Evolutionary conservation across 2,329 filamentous ascomycete genomes (phyloP), one percentile per base, ranked within the genome.

Genomic region (Fusarium papillatum): DNA sequence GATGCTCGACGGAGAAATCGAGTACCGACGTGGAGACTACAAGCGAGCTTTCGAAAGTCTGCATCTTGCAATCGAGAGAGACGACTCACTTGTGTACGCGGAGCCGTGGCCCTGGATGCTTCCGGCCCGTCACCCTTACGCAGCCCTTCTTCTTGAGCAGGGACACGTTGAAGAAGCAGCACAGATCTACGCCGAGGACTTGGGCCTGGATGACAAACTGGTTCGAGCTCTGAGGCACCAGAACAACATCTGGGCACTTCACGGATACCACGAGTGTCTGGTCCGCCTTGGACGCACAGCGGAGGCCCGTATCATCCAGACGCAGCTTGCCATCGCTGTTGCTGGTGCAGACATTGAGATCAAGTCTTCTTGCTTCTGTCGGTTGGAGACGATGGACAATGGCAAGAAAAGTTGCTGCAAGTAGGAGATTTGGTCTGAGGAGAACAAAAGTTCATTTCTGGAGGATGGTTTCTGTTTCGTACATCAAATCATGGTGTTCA

Each of bases 71-170:
- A 90, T 94, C 24, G 80, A 83, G 2, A 85, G 90, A 5, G 92
- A 94, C 72, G 92, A 94, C 78, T 82, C 81, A 0, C 86, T 95
- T 19, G 91, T 90, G 0, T 95, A 94, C 74, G 91, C 93, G 62
- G 93, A 95, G 81, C 93, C 93, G 0, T 95, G 93, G 93, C 92
- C 92, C 0, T 95, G 93, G 93, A 95, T 95, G 93, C 92, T 94
- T 80, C 93, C 93, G 0, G 89, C 91, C 0, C 86, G 93, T 5
- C 93, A 95, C 81, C 93, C 93, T 0, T 93, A 93, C 69, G 93
- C 91, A 1, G 93, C 93, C 0, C 85, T 95, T 4, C 81, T 94
- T 43, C 85, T 94, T 9, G 93, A 95, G 79, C 93, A 93, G 78
- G 91, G 89, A 0, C 85, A 84, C 26, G 85, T 89, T 1, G 73